A percentile compares a stretch with the other conserved stretches of the same genome.
Conservation (phyloP, 2,329 filamentous ascomycete genomes). For the Amylocarpus encephaloides region DNA sequence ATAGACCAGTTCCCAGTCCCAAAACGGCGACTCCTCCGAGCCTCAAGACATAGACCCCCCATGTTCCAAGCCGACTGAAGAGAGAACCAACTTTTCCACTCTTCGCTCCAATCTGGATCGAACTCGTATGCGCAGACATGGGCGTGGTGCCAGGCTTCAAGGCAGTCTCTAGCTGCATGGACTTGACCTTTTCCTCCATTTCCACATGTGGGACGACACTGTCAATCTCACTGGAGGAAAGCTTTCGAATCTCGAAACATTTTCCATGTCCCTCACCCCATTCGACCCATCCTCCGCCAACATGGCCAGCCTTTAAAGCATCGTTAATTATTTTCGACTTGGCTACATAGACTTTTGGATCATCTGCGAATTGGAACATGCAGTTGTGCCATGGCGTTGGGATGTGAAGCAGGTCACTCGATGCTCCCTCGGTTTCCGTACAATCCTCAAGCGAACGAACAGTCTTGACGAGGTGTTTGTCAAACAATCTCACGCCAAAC, state of each 20-base stretch:
- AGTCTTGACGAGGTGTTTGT: conserved; percentile 1
- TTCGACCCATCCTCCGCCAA: background rate
- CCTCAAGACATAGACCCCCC: background rate
- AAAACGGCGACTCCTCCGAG: conserved; percentile 3
- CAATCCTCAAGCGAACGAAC: background rate
- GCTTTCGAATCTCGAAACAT: background rate
- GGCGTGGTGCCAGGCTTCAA: background rate
- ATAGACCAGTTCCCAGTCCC: background rate
- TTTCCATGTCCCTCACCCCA: background rate
- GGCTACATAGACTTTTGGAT: background rate
- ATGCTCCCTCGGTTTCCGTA: background rate
- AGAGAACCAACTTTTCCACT: background rate
- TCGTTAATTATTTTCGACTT: conserved; percentile 6
- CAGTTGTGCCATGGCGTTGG: conserved; percentile 6
- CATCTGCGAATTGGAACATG: conserved; percentile 1
- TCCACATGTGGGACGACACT: background rate
- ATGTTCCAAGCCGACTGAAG: background rate
- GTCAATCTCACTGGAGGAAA: background rate
- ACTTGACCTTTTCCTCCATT: background rate
- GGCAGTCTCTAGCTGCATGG: background rate
- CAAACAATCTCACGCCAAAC: conserved; percentile 4
- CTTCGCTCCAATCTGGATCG: too few species aligned
- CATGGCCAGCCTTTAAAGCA: background rate
- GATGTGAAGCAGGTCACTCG: conserved; percentile 3
- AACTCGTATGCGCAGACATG: background rate